A percentile compares a stretch with the other conserved stretches of the same genome.
These are phyloP conservation scores for Oryza coarctata DNA, from an alignment of 176 grass and related monocot genomes.

Conservation along the genomic window DNA sequence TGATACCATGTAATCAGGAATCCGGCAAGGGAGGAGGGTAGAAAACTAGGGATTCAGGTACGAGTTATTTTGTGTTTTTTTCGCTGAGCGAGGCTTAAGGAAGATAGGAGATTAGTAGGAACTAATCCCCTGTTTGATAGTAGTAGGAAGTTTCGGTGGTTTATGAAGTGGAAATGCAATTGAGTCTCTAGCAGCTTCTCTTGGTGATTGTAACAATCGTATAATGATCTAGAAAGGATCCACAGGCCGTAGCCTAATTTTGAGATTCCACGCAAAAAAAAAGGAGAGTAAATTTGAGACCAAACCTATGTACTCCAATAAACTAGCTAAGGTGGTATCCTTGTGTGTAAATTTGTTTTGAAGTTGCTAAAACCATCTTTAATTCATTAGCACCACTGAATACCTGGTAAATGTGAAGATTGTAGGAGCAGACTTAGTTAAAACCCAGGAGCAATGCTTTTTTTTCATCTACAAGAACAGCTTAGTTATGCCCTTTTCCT, in stretches of 20 bases:
- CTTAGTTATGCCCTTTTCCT: not conserved
- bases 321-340: not conserved
- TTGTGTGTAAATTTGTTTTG: not conserved
- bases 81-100: no score
- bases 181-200: not conserved
- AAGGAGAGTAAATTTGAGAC: not conserved
- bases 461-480: not conserved
- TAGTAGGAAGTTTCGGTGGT: not conserved
- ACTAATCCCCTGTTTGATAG: not conserved
- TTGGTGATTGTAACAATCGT: not conserved
- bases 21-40: not conserved
- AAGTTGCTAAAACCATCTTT: not conserved
- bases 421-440: not conserved
- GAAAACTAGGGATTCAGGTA: not conserved
- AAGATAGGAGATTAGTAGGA: not conserved
- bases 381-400: not conserved
- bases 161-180: not conserved
- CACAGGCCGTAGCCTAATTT: not conserved
- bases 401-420: not conserved
- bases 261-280: not conserved
- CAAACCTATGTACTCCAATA: not conserved
- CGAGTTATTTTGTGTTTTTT: not conserved
- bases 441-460: not conserved
- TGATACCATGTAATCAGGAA: not conserved
- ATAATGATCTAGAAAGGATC: not conserved